Conservation (phyloP, 495 filamentous ascomycete genomes). For the Aspergillus sclerotiicarbonarius region DNA sequence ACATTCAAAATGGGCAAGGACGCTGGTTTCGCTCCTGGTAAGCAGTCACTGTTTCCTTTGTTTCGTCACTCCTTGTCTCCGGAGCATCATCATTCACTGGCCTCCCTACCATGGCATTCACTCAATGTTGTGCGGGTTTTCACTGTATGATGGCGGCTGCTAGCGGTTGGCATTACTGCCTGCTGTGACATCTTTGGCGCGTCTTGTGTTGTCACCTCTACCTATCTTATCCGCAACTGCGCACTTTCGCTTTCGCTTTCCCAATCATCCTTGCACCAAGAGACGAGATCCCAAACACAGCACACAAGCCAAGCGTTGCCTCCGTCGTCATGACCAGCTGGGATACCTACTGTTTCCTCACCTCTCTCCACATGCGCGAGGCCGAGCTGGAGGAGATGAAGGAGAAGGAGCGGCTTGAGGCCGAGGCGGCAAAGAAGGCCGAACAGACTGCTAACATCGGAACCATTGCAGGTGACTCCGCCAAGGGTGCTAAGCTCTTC, state of each 20-base stretch:
- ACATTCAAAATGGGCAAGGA: conserved; percentile 47
- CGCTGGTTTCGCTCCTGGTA: conserved; percentile 45
- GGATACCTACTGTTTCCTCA: conserved; percentile 28
- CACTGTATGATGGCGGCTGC: not conserved
- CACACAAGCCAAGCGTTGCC: not conserved
- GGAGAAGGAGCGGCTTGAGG: conserved; percentile 12
- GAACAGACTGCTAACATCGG: conserved; percentile 29
- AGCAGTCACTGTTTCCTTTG: conserved; percentile 21
- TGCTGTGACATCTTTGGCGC: not conserved
- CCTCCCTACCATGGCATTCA: conserved; percentile 2
- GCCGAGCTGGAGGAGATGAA: conserved; percentile 25
- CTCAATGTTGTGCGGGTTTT: not conserved
- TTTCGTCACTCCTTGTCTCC: conserved; percentile 1
- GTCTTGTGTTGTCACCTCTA: not conserved
- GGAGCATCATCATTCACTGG: conserved; percentile 2
- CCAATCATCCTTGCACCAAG: not conserved
- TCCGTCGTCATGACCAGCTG: conserved; percentile 29
- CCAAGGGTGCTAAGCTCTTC: conserved; percentile 99
- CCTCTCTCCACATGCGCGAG: conserved; percentile 29
- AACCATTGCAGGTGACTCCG: conserved; percentile 68
- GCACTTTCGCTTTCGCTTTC: not conserved
- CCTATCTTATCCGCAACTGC: not conserved
- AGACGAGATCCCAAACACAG: not conserved
- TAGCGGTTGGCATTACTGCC: not conserved
- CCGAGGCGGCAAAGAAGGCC: conserved; percentile 12